phyloP scores from a whole-genome alignment of 2,329 filamentous ascomycete genomes.

The Colletotrichum plurivorum region DNA sequence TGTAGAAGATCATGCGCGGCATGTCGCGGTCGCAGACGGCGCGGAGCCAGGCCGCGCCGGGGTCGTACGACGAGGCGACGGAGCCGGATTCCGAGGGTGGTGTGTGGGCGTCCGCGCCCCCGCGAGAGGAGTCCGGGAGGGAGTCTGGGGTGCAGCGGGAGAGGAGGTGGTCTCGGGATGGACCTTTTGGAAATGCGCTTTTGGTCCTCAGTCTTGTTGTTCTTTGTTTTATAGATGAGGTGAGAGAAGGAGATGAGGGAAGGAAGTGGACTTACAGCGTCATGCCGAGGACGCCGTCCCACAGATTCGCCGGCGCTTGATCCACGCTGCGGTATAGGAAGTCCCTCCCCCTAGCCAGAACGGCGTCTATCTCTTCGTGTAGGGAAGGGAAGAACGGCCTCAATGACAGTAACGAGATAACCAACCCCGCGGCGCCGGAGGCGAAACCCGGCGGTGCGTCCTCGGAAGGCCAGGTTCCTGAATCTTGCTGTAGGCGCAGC shows the following conservation, averaged over 20 bases:
- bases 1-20: conserved; percentile 55
- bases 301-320: conserved; percentile 73
- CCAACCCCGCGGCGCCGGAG: conserved; percentile 75
- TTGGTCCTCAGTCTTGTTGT: neutral
- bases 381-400: conserved; percentile 69
- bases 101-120: conserved; percentile 26
- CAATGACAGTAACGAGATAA: conserved; percentile 71
- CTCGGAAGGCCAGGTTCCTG: conserved; percentile 75
- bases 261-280: conserved; percentile 61
- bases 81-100: conserved; percentile 47
- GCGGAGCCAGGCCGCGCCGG: conserved; percentile 57
- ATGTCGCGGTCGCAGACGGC: conserved; percentile 50
- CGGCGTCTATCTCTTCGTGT: conserved; percentile 64
- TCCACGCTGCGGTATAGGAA: conserved; percentile 59
- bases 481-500: conserved; percentile 71
- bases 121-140: conserved; percentile 51
- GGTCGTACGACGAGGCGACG: conserved; percentile 50
- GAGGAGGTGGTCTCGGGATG: conserved; percentile 66
- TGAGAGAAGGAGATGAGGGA: neutral
- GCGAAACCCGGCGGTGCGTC: conserved; percentile 72
- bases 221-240: no score
- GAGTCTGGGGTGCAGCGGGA: conserved; percentile 63
- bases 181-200: conserved; percentile 50
- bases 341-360: conserved; percentile 65
- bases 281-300: conserved; percentile 76